phyloP scores from a whole-genome alignment of 257 asterid genomes.

The Nicotiana undulata region DNA sequence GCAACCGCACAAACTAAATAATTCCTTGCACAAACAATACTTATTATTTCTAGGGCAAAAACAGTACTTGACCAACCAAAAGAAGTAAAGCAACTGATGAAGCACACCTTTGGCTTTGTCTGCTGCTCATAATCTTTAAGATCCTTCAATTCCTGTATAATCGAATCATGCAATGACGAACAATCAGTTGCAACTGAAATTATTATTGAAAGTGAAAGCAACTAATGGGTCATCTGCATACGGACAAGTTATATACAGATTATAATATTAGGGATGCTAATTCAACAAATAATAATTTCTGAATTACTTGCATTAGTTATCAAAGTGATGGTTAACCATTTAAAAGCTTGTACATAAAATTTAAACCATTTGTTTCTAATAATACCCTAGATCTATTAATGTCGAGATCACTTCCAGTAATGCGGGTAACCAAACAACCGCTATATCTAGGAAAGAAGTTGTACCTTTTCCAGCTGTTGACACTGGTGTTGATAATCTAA shows the following conservation, averaged over 20 bases:
- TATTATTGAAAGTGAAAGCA: neutral
- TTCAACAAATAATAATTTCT: neutral
- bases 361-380: neutral
- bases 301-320: neutral
- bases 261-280: neutral
- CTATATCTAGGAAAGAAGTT: neutral
- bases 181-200: neutral
- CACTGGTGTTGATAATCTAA: constrained; percentile 42
- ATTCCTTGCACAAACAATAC: neutral
- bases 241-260: neutral
- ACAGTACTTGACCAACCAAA: neutral
- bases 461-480: constrained; percentile 68
- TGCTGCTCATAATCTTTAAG: constrained; percentile 72
- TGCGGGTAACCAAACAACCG: neutral
- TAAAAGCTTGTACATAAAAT: neutral
- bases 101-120: constrained; percentile 77
- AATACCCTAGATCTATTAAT: neutral
- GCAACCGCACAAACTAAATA: neutral
- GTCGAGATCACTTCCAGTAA: neutral
- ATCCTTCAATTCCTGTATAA: constrained; percentile 79
- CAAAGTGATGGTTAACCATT: neutral
- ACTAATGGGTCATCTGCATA: neutral
- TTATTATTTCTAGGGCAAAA: neutral
- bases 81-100: constrained; percentile 8
- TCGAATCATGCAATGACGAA: neutral